Percentiles rank a stretch among this genome's conserved stretches.
Evolutionary conservation across 2,329 filamentous ascomycete species (phyloP).

Genomic region (Blastomyces parvus): DNA sequence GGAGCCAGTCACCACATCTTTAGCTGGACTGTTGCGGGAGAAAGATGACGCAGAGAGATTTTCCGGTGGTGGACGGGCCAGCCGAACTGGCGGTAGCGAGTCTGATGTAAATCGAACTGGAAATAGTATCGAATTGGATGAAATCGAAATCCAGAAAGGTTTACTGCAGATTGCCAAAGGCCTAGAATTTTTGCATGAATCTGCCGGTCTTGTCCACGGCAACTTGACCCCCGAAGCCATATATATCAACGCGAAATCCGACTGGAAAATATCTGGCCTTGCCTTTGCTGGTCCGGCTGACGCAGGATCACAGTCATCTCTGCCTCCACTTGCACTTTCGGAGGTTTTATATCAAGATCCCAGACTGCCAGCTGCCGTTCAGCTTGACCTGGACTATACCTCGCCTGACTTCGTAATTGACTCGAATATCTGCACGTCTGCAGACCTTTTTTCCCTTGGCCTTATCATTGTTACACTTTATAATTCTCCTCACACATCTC

Average conservation of each 20-base stretch:
- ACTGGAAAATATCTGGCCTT: constrained; percentile 97
- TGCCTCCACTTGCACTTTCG: constrained; percentile 69
- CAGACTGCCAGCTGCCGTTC: constrained; percentile 68
- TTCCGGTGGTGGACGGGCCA: constrained; percentile 60
- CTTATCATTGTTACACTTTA: constrained; percentile 82
- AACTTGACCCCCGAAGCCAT: constrained; percentile 92
- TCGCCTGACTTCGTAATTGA: constrained; percentile 94
- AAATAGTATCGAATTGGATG: constrained; percentile 85
- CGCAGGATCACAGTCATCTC: constrained; percentile 63
- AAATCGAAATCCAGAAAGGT: constrained; percentile 95
- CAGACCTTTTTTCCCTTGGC: constrained; percentile 91
- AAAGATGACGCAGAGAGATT: constrained; percentile 77
- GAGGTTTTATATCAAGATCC: constrained; percentile 81
- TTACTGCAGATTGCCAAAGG: constrained; percentile 87
- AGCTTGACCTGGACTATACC: constrained; percentile 84
- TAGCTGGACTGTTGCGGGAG: constrained; percentile 70
- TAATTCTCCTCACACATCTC: constrained; percentile 86
- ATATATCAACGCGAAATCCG: constrained; percentile 90
- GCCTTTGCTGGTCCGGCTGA: constrained; percentile 78
- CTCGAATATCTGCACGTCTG: constrained; percentile 69
- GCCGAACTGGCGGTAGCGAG: constrained; percentile 73
- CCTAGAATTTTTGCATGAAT: constrained; percentile 90
- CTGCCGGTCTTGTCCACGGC: constrained; percentile 83
- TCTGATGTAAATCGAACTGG: constrained; percentile 61
- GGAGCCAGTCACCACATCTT: constrained; percentile 79